Base-by-base conservation (phyloP, 1,284 basidiomycete species). In the Sanguinoderma infundibulare region DNA sequence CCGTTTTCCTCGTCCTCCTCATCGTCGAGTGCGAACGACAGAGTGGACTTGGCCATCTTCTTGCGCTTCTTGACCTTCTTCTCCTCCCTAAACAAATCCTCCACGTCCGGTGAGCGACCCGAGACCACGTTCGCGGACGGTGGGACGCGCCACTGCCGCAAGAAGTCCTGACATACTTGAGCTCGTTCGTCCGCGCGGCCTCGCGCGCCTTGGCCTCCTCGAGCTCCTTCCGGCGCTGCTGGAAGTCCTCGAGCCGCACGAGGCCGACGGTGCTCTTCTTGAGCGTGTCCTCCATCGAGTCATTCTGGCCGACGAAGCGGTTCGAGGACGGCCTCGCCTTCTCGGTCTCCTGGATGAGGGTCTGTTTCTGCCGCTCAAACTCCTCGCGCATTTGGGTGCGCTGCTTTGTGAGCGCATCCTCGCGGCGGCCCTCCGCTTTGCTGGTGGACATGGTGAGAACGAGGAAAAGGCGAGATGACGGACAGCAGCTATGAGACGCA, bases 191-290 rank as follows among this genome's bases (percentile, higher is more conserved):
- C 61, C 84, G 79, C 30, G 96, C 96, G 0, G 95, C 95, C 73
- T 96, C 92, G 55, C 95, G 84, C 26, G 93, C 88, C 73, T 96
- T 96, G 50, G 91, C 90, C 75, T 99, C 98, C 73, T 98, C 96
- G 3, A 99, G 78, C 69, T 93, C 94, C 68, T 94, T 93, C 60
- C 95, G 82, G 69, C 85, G 88, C 75, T 93, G 89, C 73, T 94
- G 92, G 69, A 99, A 99, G 52, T 98, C 98, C 70, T 97, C 92
- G 8, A 98, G 83, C 62, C 85, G 87, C 2, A 99, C 96, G 15
- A 99, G 85, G 69, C 98, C 98, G 59, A 99, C 88, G 0, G 98
- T 99, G 53, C 85, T 91, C 71, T 95, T 87, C 81, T 98, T 98
- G 55, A 99, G 83, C 12, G 87, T 86, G 61, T 99, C 98, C 74